Evolutionary conservation across 2,329 filamentous ascomycete species (phyloP).

Genomic region (Colletotrichum cordylinicola): DNA sequence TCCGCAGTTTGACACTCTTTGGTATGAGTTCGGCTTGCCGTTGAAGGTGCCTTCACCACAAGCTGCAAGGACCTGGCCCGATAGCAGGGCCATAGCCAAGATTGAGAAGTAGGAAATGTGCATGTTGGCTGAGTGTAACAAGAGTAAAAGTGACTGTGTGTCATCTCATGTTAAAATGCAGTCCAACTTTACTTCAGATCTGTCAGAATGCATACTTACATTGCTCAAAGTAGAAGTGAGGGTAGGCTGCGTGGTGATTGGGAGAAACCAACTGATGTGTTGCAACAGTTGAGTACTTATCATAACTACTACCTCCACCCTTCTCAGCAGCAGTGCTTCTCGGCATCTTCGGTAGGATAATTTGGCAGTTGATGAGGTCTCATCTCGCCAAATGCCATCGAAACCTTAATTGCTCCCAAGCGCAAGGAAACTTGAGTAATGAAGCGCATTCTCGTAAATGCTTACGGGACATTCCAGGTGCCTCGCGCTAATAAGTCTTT

Average conservation of each 20-base stretch:
- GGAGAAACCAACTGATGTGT: accelerated
- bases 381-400: neutral
- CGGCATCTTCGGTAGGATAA: neutral
- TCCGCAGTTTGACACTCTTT: neutral
- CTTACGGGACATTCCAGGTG: neutral
- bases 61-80: neutral
- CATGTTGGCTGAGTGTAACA: neutral
- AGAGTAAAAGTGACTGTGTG: accelerated
- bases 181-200: accelerated
- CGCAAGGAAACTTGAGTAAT: neutral
- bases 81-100: neutral
- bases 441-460: accelerated
- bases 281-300: neutral
- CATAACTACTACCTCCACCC: neutral
- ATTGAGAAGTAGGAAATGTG: neutral
- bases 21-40: neutral
- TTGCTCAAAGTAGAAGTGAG: neutral
- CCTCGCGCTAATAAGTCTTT: neutral
- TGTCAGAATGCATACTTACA: neutral
- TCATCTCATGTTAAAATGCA: accelerated
- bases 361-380: neutral
- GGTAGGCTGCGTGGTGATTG: neutral
- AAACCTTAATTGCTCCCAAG: neutral
- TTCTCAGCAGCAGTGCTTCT: neutral
- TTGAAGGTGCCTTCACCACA: neutral